Conservation (phyloP, 1,139 yeast species). For the Pichia sp. region DNA sequence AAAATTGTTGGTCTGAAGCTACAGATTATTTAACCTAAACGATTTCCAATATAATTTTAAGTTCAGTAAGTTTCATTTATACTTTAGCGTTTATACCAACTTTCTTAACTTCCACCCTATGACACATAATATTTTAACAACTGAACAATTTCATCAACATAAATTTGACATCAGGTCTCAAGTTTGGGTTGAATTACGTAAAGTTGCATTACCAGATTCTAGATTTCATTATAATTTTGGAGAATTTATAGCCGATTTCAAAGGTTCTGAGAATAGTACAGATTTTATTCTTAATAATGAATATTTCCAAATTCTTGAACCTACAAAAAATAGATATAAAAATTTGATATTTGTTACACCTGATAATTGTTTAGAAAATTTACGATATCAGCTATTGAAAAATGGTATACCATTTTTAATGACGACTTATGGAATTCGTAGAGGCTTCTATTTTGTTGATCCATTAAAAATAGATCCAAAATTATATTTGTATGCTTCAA, state of each 20-base stretch:
- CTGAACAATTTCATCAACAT: constrained; percentile 14
- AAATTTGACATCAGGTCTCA: constrained; percentile 23
- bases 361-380: constrained; percentile 26
- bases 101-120: too few relatives aligned
- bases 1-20: too few relatives aligned
- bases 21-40: too few relatives aligned
- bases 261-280: constrained; percentile 23
- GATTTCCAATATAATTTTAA: too few relatives aligned
- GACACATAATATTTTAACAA: not conserved
- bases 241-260: constrained; percentile 28
- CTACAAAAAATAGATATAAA: constrained; percentile 1
- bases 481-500: constrained; percentile 22
- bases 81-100: too few relatives aligned
- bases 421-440: constrained; percentile 26
- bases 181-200: constrained; percentile 25
- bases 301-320: constrained; percentile 12
- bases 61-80: too few relatives aligned
- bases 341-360: constrained; percentile 25
- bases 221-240: constrained; percentile 26
- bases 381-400: constrained; percentile 20
- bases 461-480: constrained; percentile 20
- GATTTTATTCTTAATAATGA: constrained; percentile 10
- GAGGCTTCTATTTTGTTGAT: constrained; percentile 25
- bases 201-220: constrained; percentile 28
- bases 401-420: constrained; percentile 23